phyloP scores from a whole-genome alignment of 495 filamentous ascomycete genomes.

The Neurospora tetraspora region DNA sequence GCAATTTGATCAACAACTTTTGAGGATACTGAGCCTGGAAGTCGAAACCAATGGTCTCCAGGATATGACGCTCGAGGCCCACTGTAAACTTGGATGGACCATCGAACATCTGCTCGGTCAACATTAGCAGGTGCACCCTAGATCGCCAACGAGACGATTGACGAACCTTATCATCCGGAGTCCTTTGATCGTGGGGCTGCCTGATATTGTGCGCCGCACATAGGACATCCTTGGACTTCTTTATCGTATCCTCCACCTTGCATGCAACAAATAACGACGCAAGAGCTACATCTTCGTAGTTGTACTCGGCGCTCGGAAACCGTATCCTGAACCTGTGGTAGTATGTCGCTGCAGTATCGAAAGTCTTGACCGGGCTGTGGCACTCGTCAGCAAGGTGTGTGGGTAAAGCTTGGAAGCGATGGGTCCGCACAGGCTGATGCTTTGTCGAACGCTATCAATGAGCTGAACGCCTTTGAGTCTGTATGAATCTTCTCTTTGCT shows the following conservation, averaged over 20 bases:
- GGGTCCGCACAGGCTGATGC: constrained; percentile 56
- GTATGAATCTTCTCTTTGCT: constrained; percentile 51
- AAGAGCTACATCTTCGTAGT: constrained; percentile 64
- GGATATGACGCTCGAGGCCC: constrained; percentile 81
- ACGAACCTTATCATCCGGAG: constrained; percentile 70
- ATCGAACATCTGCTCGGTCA: constrained; percentile 58
- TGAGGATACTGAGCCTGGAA: constrained; percentile 87
- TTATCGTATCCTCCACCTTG: constrained; percentile 95
- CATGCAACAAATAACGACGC: constrained; percentile 85
- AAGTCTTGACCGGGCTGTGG: constrained; percentile 66
- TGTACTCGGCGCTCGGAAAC: constrained; percentile 64
- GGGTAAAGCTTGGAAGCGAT: not conserved
- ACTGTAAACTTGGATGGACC: constrained; percentile 64
- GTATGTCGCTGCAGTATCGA: constrained; percentile 71
- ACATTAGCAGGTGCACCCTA: constrained; percentile 4
- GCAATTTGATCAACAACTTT: constrained; percentile 68
- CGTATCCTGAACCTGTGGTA: constrained; percentile 83
- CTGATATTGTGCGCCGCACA: constrained; percentile 85
- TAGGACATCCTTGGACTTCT: constrained; percentile 89
- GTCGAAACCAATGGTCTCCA: constrained; percentile 89
- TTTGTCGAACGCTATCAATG: constrained; percentile 68
- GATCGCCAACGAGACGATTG: not conserved
- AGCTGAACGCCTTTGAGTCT: constrained; percentile 69
- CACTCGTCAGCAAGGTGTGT: not conserved
- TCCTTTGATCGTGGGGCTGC: constrained; percentile 60